Evolutionary conservation across 352 stramenopile species (phyloP).

Genomic region (Globisporangium okanoganense): DNA sequence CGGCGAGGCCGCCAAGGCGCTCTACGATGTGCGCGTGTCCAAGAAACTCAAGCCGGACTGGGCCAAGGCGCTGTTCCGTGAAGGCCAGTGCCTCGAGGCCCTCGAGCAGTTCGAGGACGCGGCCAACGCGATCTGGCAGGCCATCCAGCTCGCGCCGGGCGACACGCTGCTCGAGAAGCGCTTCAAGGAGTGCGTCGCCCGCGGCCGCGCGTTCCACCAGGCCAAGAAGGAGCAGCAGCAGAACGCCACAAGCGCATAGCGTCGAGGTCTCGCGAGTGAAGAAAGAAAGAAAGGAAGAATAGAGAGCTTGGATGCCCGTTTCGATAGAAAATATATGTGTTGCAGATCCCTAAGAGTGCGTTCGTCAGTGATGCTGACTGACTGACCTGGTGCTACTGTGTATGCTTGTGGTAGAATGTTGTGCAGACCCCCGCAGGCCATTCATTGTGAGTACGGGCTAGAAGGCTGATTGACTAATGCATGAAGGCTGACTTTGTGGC

Average conservation of each 20-base stretch:
- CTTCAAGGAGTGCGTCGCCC: slow-evolving; percentile 77
- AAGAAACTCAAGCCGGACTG: slow-evolving; percentile 83
- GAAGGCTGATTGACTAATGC: too few relatives aligned
- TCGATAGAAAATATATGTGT: not conserved
- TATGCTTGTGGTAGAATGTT: too few relatives aligned
- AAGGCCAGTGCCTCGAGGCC: slow-evolving; percentile 78
- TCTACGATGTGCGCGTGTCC: slow-evolving; percentile 72
- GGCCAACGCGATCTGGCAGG: slow-evolving; percentile 65
- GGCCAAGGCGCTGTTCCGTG: slow-evolving; percentile 81
- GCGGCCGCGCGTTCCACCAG: slow-evolving; percentile 57
- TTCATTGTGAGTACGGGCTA: too few relatives aligned
- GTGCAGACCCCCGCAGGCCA: too few relatives aligned
- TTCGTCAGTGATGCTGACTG: too few relatives aligned
- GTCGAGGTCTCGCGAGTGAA: not conserved
- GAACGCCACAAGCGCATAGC: slow-evolving; percentile 13
- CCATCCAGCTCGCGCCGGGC: slow-evolving; percentile 68
- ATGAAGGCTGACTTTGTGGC: too few relatives aligned
- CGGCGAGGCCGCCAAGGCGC: slow-evolving; percentile 53
- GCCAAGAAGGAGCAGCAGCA: slow-evolving; percentile 24
- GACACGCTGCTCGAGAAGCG: slow-evolving; percentile 76
- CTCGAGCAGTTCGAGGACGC: slow-evolving; percentile 73
- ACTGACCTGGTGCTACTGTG: too few relatives aligned
- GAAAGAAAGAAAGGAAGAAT: not conserved
- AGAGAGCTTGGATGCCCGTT: not conserved
- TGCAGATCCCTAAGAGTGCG: too few relatives aligned